phyloP scores from a whole-genome alignment of 306 rosid species.

The Quillaja saponaria region DNA sequence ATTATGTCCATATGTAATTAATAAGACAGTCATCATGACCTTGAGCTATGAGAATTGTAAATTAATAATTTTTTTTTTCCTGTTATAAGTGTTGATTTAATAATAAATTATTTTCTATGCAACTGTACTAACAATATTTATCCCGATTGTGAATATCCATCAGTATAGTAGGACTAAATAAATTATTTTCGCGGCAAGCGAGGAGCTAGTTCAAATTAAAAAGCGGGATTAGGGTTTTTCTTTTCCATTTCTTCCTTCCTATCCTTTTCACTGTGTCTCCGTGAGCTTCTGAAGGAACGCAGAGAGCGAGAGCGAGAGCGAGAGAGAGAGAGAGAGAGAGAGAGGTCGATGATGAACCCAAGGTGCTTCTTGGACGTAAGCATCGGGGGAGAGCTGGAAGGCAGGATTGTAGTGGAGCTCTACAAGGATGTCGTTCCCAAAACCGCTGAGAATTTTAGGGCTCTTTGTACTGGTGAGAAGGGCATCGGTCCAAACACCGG shows the following conservation, averaged over 20 bases:
- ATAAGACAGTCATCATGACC: too few species aligned
- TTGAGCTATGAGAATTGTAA: too few species aligned
- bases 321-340: conserved; percentile 3
- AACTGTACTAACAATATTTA: too few species aligned
- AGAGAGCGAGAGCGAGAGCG: conserved; percentile 8
- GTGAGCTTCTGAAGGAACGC: too few species aligned
- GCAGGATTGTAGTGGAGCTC: conserved; percentile 67
- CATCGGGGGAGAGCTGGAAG: conserved; percentile 69
- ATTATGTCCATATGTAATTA: too few species aligned
- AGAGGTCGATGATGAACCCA: conserved; percentile 61
- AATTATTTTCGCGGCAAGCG: conserved; percentile 24
- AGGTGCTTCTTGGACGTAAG: conserved; percentile 59
- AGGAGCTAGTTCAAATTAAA: conserved; percentile 18
- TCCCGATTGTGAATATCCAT: too few species aligned
- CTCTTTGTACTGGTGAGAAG: conserved; percentile 71
- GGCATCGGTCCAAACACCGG: conserved; percentile 56
- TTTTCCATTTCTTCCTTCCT: too few species aligned
- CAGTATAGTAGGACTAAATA: too few species aligned
- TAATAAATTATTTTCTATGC: too few species aligned
- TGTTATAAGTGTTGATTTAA: too few species aligned
- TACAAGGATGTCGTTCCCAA: conserved; percentile 66
- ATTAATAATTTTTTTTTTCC: too few species aligned
- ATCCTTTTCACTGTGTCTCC: too few species aligned
- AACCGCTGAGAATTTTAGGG: conserved; percentile 78
- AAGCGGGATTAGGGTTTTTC: conserved; percentile 46